Base-by-base conservation (phyloP, 208 protist species). In the Leishmania turanica region DNA sequence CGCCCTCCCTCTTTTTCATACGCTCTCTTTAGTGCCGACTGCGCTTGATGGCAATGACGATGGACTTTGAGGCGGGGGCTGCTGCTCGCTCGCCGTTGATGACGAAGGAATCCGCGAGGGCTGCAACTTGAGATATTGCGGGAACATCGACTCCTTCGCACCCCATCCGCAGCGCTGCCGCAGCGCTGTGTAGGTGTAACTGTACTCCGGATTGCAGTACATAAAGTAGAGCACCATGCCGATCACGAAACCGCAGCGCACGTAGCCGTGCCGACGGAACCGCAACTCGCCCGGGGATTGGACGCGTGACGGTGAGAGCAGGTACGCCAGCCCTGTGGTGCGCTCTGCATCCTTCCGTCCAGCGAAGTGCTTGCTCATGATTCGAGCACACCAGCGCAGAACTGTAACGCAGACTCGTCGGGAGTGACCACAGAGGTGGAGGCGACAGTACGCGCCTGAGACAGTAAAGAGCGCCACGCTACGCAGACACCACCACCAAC, bases 151-250 rank as follows among this genome's bases (percentile, higher is more conserved):
- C 47, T 68, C 64, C 13, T 80, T 54, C 15, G 78, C 62, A 37
- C 90, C 85, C 80, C 88, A 91, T 15, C 88, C 93, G 17, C 85
- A 89, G 5, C 74, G 72, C 31, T 86, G 68, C 21, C 90, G 88
- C 31, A 97, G 77, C 37, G 78, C 83, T 2, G 87, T 87, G 84
- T 92, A 95, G 9, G 82, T 88, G 78, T 90, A 90, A 66, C 91
- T 96, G 78, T 90, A 92, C 84, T 97, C 91, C 0, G 94, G 94
- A 66, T 97, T 97, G 88, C 91, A 96, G 77, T 97, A 97, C n/a
- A 96, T 84, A 84, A 97, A 96, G 78, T 96, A 96, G 19, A 89
- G 40, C 54, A 87, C 11, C 51, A 91, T 74, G 1, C 58, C 47
- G 17, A 97, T 76, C 66, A 92, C 9, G 3, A 81, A 49, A 1